phyloP scores from a whole-genome alignment of 1,284 basidiomycete genomes.

The Abortiporus biennis region DNA sequence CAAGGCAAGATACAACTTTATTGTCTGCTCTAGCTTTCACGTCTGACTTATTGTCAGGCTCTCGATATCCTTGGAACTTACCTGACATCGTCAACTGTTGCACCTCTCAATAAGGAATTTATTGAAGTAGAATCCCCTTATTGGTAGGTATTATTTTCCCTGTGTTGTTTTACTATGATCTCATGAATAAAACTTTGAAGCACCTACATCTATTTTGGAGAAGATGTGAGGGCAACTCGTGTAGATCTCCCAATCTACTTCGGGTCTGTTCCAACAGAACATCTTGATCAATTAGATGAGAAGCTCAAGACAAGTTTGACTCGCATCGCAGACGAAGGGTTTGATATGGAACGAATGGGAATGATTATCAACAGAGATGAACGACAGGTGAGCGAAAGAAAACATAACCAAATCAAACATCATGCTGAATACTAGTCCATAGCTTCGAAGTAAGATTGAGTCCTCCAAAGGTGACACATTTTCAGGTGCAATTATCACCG shows the following conservation, averaged over 20 bases:
- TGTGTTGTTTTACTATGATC: slow-evolving; percentile 14
- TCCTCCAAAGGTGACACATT: slow-evolving; percentile 75
- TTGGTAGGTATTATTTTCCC: slow-evolving; percentile 48
- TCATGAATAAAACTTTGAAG: slow-evolving; percentile 25
- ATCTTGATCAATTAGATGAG: slow-evolving; percentile 68
- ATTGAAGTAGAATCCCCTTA: slow-evolving; percentile 90
- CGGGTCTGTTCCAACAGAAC: slow-evolving; percentile 79
- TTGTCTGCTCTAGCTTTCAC: neutral
- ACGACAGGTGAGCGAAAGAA: slow-evolving; percentile 56
- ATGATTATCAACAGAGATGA: slow-evolving; percentile 88
- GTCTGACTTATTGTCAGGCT: slow-evolving; percentile 43
- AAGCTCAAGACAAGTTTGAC: slow-evolving; percentile 69
- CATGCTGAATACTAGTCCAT: slow-evolving; percentile 6
- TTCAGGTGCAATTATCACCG: slow-evolving; percentile 68
- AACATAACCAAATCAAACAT: neutral
- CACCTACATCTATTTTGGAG: slow-evolving; percentile 82
- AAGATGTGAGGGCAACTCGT: slow-evolving; percentile 71
- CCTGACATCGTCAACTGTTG: slow-evolving; percentile 83
- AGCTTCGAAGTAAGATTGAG: slow-evolving; percentile 74
- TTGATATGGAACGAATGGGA: slow-evolving; percentile 91
- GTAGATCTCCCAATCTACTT: slow-evolving; percentile 77
- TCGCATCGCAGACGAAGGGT: slow-evolving; percentile 68
- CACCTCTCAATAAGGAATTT: slow-evolving; percentile 90
- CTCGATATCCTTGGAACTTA: slow-evolving; percentile 86
- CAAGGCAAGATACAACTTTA: slow-evolving; percentile 40